Evolutionary conservation across 768 basidiomycete genomes (phyloP).

Genomic region (Rhodotorula graminis): DNA sequence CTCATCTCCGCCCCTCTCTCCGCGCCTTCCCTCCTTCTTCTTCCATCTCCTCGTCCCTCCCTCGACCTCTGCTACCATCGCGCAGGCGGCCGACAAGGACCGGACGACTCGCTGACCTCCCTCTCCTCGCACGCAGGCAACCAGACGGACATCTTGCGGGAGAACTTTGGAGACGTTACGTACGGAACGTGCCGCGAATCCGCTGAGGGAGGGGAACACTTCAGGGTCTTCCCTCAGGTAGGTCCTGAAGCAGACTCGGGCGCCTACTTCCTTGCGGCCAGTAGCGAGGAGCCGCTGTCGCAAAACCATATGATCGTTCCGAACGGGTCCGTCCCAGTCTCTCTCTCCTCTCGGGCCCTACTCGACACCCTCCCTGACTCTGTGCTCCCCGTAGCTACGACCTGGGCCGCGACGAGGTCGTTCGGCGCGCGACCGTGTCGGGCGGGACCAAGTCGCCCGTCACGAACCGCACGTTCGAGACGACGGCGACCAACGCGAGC

Average conservation of each 20-base stretch:
- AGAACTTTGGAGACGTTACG: slow-evolving; percentile 71
- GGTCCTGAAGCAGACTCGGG: slow-evolving; percentile 65
- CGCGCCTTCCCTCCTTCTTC: too few relatives aligned
- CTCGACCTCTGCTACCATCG: too few relatives aligned
- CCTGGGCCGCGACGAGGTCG: slow-evolving; percentile 75
- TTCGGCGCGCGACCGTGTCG: slow-evolving; percentile 70
- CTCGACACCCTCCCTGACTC: not conserved
- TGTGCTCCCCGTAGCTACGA: slow-evolving; percentile 56
- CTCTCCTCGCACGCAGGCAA: slow-evolving; percentile 54
- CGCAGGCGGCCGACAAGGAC: too few relatives aligned
- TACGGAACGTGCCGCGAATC: slow-evolving; percentile 84
- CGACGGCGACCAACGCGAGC: slow-evolving; percentile 4
- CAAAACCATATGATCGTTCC: slow-evolving; percentile 62
- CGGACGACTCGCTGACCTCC: too few relatives aligned
- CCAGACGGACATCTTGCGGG: slow-evolving; percentile 77
- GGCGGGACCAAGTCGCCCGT: slow-evolving; percentile 55
- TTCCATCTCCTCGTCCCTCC: too few relatives aligned
- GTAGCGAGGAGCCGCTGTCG: slow-evolving; percentile 55
- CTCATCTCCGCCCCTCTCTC: not conserved
- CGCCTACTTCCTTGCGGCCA: slow-evolving; percentile 80
- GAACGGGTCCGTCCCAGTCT: slow-evolving; percentile 54
- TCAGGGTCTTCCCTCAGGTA: slow-evolving; percentile 81
- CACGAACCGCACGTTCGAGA: slow-evolving; percentile 48
- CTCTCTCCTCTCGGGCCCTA: too few relatives aligned
- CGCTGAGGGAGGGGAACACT: slow-evolving; percentile 78